These are phyloP conservation scores for Tilletiopsis washingtonensis DNA, from an alignment of 1,284 basidiomycete species.

Conservation along the genomic window DNA sequence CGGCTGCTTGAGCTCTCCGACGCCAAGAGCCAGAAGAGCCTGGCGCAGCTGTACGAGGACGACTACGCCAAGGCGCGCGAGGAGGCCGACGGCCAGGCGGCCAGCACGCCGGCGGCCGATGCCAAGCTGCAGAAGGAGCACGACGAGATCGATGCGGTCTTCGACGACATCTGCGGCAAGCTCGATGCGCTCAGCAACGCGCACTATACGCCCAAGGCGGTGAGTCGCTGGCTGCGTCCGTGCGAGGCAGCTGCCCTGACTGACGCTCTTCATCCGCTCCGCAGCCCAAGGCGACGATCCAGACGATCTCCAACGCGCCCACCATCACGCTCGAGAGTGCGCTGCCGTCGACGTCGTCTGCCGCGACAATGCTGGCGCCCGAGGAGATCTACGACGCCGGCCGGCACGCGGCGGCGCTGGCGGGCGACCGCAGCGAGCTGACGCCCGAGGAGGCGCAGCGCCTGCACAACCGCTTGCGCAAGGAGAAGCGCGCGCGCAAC, in stretches of 20 bases:
- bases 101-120: constrained; percentile 65
- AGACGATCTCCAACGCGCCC: constrained; percentile 74
- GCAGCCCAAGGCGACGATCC: constrained; percentile 85
- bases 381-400: constrained; percentile 64
- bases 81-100: constrained; percentile 25
- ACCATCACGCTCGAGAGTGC: constrained; percentile 83
- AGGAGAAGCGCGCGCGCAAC: constrained; percentile 63
- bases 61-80: constrained; percentile 70
- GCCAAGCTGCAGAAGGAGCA: constrained; percentile 83
- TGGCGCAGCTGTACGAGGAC: constrained; percentile 93
- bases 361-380: constrained; percentile 77
- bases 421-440: constrained; percentile 61
- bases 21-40: constrained; percentile 59
- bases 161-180: constrained; percentile 80
- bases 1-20: constrained; percentile 83
- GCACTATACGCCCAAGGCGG: constrained; percentile 90
- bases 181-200: constrained; percentile 89
- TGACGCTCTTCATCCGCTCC: neutral
- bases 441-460: constrained; percentile 73
- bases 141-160: constrained; percentile 69
- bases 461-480: constrained; percentile 52
- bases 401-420: constrained; percentile 23
- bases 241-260: constrained; percentile 3
- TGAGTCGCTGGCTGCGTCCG: constrained; percentile 48
- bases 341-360: constrained; percentile 70